A percentile compares a stretch with the other conserved stretches of the same genome.
Evolutionary conservation across 2,329 filamentous ascomycete genomes (phyloP).

Genomic region (Aspergillus sp.): DNA sequence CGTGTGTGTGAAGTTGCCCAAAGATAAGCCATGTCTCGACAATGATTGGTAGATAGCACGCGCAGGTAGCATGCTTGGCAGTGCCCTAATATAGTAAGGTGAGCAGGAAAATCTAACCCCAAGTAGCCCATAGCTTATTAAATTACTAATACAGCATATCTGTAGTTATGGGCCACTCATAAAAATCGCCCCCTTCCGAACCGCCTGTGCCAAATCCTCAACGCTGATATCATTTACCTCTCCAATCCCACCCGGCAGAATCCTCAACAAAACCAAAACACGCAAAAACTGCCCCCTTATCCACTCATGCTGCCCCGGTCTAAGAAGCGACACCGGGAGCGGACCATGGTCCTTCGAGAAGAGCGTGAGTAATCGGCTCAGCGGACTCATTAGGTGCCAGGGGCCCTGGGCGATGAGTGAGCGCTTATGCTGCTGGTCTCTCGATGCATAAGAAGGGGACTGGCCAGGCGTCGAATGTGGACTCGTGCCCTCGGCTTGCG

Average conservation of each 20-base stretch:
- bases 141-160: too few species aligned
- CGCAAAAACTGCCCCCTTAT: constrained; percentile 25
- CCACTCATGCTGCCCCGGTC: constrained; percentile 23
- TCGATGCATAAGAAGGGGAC: too few species aligned
- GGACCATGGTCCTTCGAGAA: constrained; percentile 21
- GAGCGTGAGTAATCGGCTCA: constrained; percentile 27
- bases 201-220: neutral
- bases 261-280: constrained; percentile 20
- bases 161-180: neutral
- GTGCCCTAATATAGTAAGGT: too few species aligned
- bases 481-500: too few species aligned
- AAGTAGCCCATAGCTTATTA: too few species aligned
- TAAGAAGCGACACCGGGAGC: constrained; percentile 16
- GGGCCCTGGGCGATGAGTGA: constrained; percentile 27
- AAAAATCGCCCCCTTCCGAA: neutral
- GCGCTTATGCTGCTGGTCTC: constrained; percentile 20
- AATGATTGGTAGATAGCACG: neutral
- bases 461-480: too few species aligned
- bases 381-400: constrained; percentile 28
- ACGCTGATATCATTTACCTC: neutral
- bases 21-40: neutral
- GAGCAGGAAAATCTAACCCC: too few species aligned
- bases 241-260: neutral
- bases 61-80: too few species aligned
- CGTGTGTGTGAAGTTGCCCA: neutral